Conservation (phyloP, 768 basidiomycete species). For the Glaciozyma antarctica region DNA sequence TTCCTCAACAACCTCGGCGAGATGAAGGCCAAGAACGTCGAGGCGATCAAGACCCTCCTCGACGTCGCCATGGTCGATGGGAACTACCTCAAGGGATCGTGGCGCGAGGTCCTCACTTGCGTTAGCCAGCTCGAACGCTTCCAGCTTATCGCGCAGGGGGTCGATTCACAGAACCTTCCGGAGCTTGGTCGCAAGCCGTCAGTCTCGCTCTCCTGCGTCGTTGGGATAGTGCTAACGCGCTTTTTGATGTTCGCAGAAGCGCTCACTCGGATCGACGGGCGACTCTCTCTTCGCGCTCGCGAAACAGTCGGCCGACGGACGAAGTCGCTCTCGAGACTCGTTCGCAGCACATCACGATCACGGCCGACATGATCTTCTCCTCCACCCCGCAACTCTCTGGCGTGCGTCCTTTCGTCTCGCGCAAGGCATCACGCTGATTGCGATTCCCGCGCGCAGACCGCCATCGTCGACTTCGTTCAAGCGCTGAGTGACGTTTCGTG, state of each 20-base stretch:
- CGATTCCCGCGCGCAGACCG: conserved; percentile 50
- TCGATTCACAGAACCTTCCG: conserved; percentile 53
- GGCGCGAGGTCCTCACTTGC: conserved; percentile 92
- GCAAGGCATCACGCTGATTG: neutral
- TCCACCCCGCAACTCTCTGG: conserved; percentile 88
- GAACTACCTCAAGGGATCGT: conserved; percentile 86
- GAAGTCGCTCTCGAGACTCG: conserved; percentile 93
- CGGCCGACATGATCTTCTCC: conserved; percentile 98
- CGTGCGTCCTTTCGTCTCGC: conserved; percentile 46
- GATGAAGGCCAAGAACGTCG: conserved; percentile 99
- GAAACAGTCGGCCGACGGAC: conserved; percentile 56
- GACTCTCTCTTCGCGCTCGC: conserved; percentile 17
- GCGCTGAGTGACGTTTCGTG: conserved; percentile 94
- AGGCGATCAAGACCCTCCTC: conserved; percentile 88
- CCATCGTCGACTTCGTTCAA: conserved; percentile 94
- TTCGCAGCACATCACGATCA: conserved; percentile 95
- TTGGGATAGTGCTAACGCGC: neutral
- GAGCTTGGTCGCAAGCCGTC: conserved; percentile 75
- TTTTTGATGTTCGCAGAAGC: conserved; percentile 18
- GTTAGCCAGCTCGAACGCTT: conserved; percentile 98
- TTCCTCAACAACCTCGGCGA: conserved; percentile 95
- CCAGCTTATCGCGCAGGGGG: conserved; percentile 88
- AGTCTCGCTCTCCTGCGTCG: conserved; percentile 34
- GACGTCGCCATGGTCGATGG: conserved; percentile 96
- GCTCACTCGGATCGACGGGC: conserved; percentile 20